Conservation (phyloP, 768 basidiomycete species). For the Daedaleopsis sinensis region DNA sequence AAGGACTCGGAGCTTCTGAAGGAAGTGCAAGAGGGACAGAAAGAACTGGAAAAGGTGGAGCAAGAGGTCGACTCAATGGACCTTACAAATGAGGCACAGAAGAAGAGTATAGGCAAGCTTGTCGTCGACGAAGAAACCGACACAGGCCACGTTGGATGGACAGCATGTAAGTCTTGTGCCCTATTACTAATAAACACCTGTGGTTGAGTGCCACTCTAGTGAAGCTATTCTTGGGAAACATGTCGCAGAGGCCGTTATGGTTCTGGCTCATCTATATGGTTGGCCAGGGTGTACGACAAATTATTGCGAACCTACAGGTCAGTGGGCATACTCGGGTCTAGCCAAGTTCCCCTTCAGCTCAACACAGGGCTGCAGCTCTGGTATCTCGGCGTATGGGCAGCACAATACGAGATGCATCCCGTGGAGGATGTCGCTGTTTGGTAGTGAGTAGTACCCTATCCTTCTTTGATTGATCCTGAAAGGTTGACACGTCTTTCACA, state of each 20-base stretch:
- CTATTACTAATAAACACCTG: neutral
- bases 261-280: conserved; percentile 10
- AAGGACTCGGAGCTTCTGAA: conserved; percentile 36
- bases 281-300: neutral
- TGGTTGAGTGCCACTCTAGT: conserved; percentile 8
- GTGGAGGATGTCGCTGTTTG: conserved; percentile 16
- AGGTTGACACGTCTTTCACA: neutral
- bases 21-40: conserved; percentile 26
- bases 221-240: conserved; percentile 6
- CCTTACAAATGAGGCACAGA: conserved; percentile 17
- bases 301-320: conserved; percentile 5
- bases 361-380: conserved; percentile 34
- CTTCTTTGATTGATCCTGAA: neutral
- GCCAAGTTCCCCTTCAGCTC: neutral
- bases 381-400: conserved; percentile 42
- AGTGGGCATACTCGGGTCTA: neutral
- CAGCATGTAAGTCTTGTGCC: conserved; percentile 32
- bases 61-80: conserved; percentile 27
- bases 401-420: conserved; percentile 24
- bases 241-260: conserved; percentile 1
- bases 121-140: conserved; percentile 66
- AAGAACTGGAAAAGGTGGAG: conserved; percentile 25
- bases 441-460: conserved; percentile 20
- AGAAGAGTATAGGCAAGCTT: conserved; percentile 52
- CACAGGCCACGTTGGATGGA: conserved; percentile 58